Conservation (phyloP, 371 early-diverging fungal species). For the Mucor ambiguus region DNA sequence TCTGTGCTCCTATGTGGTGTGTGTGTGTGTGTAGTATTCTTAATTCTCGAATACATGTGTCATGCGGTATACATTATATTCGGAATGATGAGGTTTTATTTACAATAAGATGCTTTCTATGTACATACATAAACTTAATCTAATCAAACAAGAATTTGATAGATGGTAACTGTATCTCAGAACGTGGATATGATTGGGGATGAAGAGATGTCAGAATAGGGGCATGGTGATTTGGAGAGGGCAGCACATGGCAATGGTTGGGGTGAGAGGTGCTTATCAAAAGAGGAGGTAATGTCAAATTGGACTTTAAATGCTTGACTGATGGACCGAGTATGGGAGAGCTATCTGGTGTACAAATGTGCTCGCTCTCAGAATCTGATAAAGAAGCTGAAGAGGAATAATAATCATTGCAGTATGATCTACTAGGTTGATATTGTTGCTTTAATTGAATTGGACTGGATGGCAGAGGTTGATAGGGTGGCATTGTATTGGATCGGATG, state of each 20-base stretch:
- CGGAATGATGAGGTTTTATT: not conserved
- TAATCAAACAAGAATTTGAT: constrained; percentile 18
- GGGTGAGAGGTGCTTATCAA: constrained; percentile 1
- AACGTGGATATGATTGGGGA: not conserved
- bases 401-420: not conserved
- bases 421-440: not conserved
- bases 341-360: constrained; percentile 17
- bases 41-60: not conserved
- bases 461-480: not conserved
- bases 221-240: not conserved
- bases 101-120: constrained; percentile 3
- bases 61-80: not conserved
- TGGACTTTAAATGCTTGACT: not conserved
- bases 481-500: not conserved
- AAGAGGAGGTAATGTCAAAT: constrained; percentile 20
- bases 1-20: not conserved
- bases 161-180: constrained; percentile 16
- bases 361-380: constrained; percentile 27
- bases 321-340: constrained; percentile 19
- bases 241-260: not conserved
- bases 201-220: constrained; percentile 3
- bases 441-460: not conserved
- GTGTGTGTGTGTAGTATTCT: not conserved
- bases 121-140: not conserved
- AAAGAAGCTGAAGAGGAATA: not conserved